A percentile compares a stretch with the other conserved stretches of the same genome.
These are phyloP conservation scores for Spizellomyces punctatus DNA, from an alignment of 192 early-diverging fungal species.

Conservation along the genomic window DNA sequence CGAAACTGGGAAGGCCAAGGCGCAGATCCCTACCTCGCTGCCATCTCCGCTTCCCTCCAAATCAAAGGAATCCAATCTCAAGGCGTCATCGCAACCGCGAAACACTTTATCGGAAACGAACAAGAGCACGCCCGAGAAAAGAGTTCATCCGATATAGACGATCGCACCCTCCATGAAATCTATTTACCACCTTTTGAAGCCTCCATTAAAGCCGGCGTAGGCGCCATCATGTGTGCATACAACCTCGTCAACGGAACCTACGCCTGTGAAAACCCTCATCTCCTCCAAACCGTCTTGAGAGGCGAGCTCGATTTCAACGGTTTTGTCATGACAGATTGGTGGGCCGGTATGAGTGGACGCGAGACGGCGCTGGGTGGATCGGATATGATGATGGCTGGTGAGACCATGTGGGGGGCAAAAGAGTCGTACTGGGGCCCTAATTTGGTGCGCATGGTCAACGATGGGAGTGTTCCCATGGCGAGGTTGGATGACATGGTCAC, in stretches of 20 bases:
- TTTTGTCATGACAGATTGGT: slow-evolving; percentile 69
- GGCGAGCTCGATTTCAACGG: slow-evolving; percentile 59
- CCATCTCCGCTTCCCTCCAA: slow-evolving; percentile 30
- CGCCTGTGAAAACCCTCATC: slow-evolving; percentile 55
- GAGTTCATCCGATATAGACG: slow-evolving; percentile 39
- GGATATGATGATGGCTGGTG: slow-evolving; percentile 68
- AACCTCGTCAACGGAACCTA: slow-evolving; percentile 60
- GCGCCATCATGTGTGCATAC: slow-evolving; percentile 65
- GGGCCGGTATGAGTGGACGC: slow-evolving; percentile 46
- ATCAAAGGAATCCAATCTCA: slow-evolving; percentile 48
- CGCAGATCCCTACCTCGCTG: slow-evolving; percentile 52
- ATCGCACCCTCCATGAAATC: slow-evolving; percentile 60
- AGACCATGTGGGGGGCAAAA: not conserved
- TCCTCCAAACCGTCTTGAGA: slow-evolving; percentile 54
- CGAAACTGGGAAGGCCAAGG: slow-evolving; percentile 51
- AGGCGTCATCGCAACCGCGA: slow-evolving; percentile 62
- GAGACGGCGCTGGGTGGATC: slow-evolving; percentile 42
- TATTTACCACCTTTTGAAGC: slow-evolving; percentile 64
- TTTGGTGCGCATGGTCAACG: slow-evolving; percentile 30
- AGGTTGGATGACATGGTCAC: slow-evolving; percentile 57
- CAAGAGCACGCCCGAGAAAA: slow-evolving; percentile 47
- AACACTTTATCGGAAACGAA: slow-evolving; percentile 57
- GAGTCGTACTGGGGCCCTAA: slow-evolving; percentile 42
- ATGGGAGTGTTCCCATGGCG: slow-evolving; percentile 25
- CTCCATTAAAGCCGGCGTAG: slow-evolving; percentile 51